phyloP scores from a whole-genome alignment of 2,329 filamentous ascomycete species.

The Dothideomycetidae sp. region DNA sequence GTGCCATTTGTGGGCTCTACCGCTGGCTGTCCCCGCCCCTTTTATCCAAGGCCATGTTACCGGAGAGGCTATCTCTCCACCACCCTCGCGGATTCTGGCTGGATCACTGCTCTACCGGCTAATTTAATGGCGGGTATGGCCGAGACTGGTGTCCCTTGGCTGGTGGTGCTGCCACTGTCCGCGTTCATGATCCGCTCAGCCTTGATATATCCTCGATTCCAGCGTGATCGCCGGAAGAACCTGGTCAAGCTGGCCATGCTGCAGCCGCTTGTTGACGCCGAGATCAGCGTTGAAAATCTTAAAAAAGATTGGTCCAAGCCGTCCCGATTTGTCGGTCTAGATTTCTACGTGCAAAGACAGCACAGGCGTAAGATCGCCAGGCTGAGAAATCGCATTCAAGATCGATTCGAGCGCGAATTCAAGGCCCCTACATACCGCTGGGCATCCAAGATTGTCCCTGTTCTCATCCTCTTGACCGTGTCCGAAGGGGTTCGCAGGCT shows the following conservation, averaged over 20 bases:
- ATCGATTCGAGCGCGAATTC: slow-evolving; percentile 4
- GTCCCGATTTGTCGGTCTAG: slow-evolving; percentile 3
- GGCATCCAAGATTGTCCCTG: slow-evolving; percentile 2
- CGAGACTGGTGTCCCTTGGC: slow-evolving; percentile 4
- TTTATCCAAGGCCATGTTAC: no score
- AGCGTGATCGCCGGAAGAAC: slow-evolving; percentile 1
- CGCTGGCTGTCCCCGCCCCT: no score
- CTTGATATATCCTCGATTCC: slow-evolving; percentile 1
- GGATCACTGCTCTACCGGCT: slow-evolving; percentile 1
- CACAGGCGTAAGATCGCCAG: background rate
- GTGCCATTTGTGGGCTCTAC: no score
- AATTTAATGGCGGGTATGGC: slow-evolving; percentile 5
- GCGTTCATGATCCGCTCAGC: slow-evolving; percentile 4
- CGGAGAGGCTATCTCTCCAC: slow-evolving; percentile 6
- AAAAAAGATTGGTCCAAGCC: slow-evolving; percentile 1
- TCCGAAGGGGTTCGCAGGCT: slow-evolving; percentile 7
- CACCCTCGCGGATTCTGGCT: slow-evolving; percentile 3
- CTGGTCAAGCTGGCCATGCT: slow-evolving; percentile 2
- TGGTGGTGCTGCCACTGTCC: background rate
- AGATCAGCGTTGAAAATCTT: background rate
- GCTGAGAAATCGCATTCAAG: background rate
- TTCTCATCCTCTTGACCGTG: slow-evolving; percentile 4
- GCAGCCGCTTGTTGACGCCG: slow-evolving; percentile 7
- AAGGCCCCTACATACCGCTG: slow-evolving; percentile 1
- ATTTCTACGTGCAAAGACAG: background rate